Percentiles rank a stretch among this genome's conserved stretches.
Conservation (phyloP, 2,329 filamentous ascomycete genomes). For the Paecilomyces niveus region DNA sequence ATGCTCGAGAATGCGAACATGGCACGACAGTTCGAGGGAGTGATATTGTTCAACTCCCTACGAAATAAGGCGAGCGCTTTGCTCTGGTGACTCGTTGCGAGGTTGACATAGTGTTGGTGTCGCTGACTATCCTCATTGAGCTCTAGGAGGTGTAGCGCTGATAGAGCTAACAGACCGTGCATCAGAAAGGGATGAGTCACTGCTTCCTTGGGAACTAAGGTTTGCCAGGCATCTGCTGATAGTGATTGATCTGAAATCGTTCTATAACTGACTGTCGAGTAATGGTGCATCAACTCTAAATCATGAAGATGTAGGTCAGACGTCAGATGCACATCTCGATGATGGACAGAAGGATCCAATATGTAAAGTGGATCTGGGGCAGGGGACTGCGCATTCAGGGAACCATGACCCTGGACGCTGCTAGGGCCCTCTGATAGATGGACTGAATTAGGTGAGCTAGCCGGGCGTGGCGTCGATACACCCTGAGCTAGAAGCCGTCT, state of each 20-base stretch:
- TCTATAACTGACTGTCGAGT: conserved; percentile 26
- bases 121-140: conserved; percentile 16
- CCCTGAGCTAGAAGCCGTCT: conserved; percentile 6
- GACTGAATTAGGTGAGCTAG: not conserved
- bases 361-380: conserved; percentile 11
- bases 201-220: conserved; percentile 15
- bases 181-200: conserved; percentile 18
- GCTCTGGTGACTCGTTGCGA: conserved; percentile 21
- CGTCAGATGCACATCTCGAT: conserved; percentile 8
- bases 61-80: conserved; percentile 19
- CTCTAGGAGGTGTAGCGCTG: conserved; percentile 17
- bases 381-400: not conserved
- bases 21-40: conserved; percentile 21
- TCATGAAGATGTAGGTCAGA: conserved; percentile 26
- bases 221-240: conserved; percentile 15
- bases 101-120: conserved; percentile 16
- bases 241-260: conserved; percentile 14
- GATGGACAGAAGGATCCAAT: conserved; percentile 9
- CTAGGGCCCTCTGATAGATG: not conserved
- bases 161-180: conserved; percentile 19
- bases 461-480: not conserved
- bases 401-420: not conserved
- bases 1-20: conserved; percentile 24
- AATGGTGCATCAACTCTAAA: conserved; percentile 38
- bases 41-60: conserved; percentile 16